Base-by-base conservation (phyloP, 108 stramenopile genomes). In the Nannochloropsis granulata region DNA sequence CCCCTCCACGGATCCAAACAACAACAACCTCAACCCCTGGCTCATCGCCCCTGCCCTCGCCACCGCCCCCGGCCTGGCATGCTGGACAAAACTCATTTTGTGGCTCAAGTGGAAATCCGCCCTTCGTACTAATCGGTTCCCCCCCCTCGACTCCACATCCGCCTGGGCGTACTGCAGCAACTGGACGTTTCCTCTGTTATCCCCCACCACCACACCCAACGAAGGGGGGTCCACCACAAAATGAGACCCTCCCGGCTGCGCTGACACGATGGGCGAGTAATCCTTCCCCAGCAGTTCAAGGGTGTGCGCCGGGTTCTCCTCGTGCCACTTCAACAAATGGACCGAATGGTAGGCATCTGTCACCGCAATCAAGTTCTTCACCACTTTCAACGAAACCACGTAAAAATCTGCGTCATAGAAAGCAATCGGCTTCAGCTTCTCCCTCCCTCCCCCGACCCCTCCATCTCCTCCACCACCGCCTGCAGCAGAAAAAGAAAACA, bases 121-220 rank as follows among this genome's bases (percentile, higher is more conserved):
- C 24, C 93, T 85, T 82, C 93, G 93, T n/a, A 96, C 94, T 16
- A 97, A 93, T 87, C 92, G 94, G 85, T 95, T 95, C 5, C 96
- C 95, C 25, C 96, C 95, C 80, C 95, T 86, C 21, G 96, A 94
- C 26, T 94, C 94, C 12, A 92, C 88, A 45, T 95, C 95, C 14
- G 93, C 92, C 13, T 95, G 96, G 8, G 94, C 94, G 90, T 97
- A 97, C 84, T 95, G 95, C 79, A 97, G 92, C 83, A 97, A 93
- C 85, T 93, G 93, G 0, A 87, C 11, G 79, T 87, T 87, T 19
- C 83, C 83, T 19, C 83, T 14, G 26, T 45, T 78, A 16, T 87
- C 86, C 12, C 82, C 79, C 23, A 87, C 83, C 24, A 87, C 83
- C 45, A 87, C 83, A 79, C 83, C 86, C 80, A 87, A 44, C 12